Conservation (phyloP, 139 green algal genomes). For the Haematococcus sp. region DNA sequence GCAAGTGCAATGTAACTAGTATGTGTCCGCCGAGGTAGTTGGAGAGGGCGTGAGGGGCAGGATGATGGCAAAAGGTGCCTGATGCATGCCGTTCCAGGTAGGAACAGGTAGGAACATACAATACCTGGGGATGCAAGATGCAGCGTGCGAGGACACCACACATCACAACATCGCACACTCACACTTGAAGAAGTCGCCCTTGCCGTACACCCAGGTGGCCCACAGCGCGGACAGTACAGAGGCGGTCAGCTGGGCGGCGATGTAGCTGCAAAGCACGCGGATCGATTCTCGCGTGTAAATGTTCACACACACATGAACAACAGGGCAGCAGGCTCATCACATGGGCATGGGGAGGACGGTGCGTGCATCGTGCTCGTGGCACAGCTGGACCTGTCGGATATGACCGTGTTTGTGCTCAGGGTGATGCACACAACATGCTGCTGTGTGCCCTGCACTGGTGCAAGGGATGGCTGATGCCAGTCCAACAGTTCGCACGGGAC, state of each 20-base stretch:
- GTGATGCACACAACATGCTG: constrained; percentile 1
- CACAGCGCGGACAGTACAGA: constrained; percentile 22
- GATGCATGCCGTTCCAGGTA: no score
- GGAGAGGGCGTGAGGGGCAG: no score
- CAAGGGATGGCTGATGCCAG: no score
- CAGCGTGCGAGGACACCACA: no score
- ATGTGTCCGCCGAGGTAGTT: no score
- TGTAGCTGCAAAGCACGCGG: constrained; percentile 12
- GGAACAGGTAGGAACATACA: no score
- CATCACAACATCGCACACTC: background rate
- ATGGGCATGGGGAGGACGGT: background rate
- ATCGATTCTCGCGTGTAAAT: background rate
- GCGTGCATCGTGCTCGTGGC: background rate
- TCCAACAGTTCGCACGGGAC: no score
- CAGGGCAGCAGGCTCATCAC: background rate
- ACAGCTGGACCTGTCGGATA: background rate
- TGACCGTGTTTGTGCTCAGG: background rate
- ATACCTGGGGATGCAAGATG: no score
- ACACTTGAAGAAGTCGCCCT: constrained; percentile 19
- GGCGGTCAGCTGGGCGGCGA: constrained; percentile 31
- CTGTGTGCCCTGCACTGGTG: background rate
- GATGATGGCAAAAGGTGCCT: no score
- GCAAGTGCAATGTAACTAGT: no score
- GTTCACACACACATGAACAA: background rate
- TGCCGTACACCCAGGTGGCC: constrained; percentile 24